A percentile compares a stretch with the other conserved stretches of the same genome.
These are phyloP conservation scores for Calcarisporium arbuscula DNA, from an alignment of 2,329 filamentous ascomycete species.

Conservation along the genomic window DNA sequence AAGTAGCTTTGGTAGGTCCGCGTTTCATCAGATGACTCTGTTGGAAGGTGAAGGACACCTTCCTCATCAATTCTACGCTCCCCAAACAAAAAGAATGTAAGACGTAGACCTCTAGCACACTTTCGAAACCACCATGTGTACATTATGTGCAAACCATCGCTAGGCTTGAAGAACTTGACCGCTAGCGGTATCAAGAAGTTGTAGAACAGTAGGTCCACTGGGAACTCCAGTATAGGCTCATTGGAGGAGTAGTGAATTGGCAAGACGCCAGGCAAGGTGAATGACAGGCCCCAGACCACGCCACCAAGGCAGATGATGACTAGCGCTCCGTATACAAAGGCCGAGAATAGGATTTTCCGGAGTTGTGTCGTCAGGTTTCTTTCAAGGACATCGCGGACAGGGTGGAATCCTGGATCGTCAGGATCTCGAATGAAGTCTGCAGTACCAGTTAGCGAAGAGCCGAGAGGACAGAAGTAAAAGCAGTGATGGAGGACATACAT, in stretches of 20 bases:
- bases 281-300: conserved; percentile 85
- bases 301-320: conserved; percentile 91
- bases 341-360: conserved; percentile 92
- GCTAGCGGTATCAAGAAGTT: conserved; percentile 91
- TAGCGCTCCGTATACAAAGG: conserved; percentile 87
- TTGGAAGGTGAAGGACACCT: conserved; percentile 50
- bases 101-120: conserved; percentile 70
- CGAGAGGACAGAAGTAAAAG: neutral
- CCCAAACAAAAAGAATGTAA: conserved; percentile 91
- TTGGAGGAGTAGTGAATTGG: conserved; percentile 93
- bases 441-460: conserved; percentile 9
- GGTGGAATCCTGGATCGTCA: conserved; percentile 96
- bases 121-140: conserved; percentile 96
- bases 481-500: conserved; percentile 50
- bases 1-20: conserved; percentile 37
- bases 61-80: conserved; percentile 78
- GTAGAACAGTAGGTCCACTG: conserved; percentile 89
- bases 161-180: conserved; percentile 77
- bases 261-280: conserved; percentile 62
- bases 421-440: conserved; percentile 93
- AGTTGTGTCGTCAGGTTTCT: conserved; percentile 87
- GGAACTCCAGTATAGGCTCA: conserved; percentile 88
- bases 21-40: conserved; percentile 22
- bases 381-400: conserved; percentile 92
- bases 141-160: conserved; percentile 74